phyloP scores from a whole-genome alignment of 129 eudicot species.

The Flaveria robusta region DNA sequence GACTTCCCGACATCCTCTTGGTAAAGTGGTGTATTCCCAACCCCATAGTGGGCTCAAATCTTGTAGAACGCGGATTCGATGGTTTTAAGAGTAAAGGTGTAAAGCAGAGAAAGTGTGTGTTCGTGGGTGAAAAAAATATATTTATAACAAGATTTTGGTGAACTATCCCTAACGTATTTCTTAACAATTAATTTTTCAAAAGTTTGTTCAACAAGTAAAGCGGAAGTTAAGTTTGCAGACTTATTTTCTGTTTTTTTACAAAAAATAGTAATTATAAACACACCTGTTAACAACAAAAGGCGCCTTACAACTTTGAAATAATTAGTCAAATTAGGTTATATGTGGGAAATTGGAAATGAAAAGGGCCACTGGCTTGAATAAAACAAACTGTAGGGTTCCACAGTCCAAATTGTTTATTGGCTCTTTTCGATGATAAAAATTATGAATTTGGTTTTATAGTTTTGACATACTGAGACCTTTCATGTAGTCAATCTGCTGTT shows the following conservation, averaged over 20 bases:
- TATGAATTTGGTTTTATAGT: background rate
- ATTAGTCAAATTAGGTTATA: background rate
- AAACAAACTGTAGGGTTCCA: slow-evolving; percentile 20
- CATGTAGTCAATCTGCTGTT: slow-evolving; percentile 15
- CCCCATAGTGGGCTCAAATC: no score
- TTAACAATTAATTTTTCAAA: background rate
- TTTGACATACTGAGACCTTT: slow-evolving; percentile 26
- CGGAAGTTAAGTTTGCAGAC: background rate
- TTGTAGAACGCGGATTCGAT: no score
- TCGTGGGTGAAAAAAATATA: no score
- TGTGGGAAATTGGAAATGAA: background rate
- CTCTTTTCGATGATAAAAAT: slow-evolving; percentile 5
- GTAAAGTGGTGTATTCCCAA: no score
- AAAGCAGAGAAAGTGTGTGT: no score
- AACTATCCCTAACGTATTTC: background rate
- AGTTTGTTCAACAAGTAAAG: background rate
- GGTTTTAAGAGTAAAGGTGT: no score
- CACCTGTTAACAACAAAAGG: slow-evolving; percentile 3
- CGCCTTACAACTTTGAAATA: background rate
- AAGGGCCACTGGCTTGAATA: slow-evolving; percentile 23
- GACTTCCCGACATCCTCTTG: no score
- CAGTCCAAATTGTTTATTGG: slow-evolving; percentile 12
- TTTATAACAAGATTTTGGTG: background rate
- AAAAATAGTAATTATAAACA: background rate
- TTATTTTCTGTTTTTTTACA: background rate